A percentile compares a stretch with the other conserved stretches of the same genome.
Evolutionary conservation across 2,329 filamentous ascomycete species (phyloP).

Genomic region (Pestalotiopsis sp.): DNA sequence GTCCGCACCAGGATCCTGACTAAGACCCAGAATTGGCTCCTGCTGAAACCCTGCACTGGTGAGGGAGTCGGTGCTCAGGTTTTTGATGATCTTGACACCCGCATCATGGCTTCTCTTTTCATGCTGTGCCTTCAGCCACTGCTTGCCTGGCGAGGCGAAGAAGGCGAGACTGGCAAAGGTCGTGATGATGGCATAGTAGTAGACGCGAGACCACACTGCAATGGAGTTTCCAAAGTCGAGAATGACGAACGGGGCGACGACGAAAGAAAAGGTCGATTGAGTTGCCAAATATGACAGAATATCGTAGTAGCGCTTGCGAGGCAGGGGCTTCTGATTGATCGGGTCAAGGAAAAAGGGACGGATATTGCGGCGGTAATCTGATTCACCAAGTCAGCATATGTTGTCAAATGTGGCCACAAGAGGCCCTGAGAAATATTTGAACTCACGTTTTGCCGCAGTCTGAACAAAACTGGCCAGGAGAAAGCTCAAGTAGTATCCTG

Average conservation of each 20-base stretch:
- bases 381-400: neutral
- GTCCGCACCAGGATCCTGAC: slow-evolving; percentile 73
- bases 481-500: slow-evolving; percentile 92
- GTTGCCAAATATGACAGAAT: slow-evolving; percentile 72
- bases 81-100: slow-evolving; percentile 46
- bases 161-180: slow-evolving; percentile 66
- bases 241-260: slow-evolving; percentile 80
- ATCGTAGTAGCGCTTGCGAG: slow-evolving; percentile 85
- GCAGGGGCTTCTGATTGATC: slow-evolving; percentile 66
- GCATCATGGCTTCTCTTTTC: slow-evolving; percentile 56
- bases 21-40: slow-evolving; percentile 74
- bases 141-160: slow-evolving; percentile 78
- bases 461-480: slow-evolving; percentile 88
- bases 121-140: slow-evolving; percentile 53
- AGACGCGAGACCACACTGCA: slow-evolving; percentile 78
- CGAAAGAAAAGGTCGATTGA: slow-evolving; percentile 81
- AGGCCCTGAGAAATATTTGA: slow-evolving; percentile 37
- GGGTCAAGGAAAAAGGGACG: slow-evolving; percentile 91
- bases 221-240: slow-evolving; percentile 72
- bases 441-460: slow-evolving; percentile 83
- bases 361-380: slow-evolving; percentile 85
- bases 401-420: neutral
- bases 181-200: slow-evolving; percentile 80
- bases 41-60: slow-evolving; percentile 34
- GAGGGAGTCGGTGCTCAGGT: slow-evolving; percentile 58